Evolutionary conservation across 495 filamentous ascomycete genomes (phyloP).

Genomic region (Barbatosphaeria neglecta): DNA sequence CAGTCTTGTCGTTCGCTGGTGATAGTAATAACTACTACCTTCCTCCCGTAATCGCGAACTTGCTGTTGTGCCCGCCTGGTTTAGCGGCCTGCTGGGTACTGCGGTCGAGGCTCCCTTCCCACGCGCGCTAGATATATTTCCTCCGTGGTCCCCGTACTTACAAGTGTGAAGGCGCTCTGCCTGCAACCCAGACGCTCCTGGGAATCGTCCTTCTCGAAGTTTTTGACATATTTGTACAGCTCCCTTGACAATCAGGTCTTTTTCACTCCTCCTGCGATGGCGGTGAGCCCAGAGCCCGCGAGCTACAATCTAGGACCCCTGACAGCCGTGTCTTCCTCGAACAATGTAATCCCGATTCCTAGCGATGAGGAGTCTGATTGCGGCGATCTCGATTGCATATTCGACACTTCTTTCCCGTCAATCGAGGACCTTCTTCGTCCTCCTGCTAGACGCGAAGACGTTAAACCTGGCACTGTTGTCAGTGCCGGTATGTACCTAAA

Average conservation of each 20-base stretch:
- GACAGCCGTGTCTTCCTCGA: background rate
- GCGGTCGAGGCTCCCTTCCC: no score
- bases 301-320: background rate
- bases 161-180: background rate
- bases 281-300: background rate
- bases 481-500: constrained; percentile 1
- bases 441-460: background rate
- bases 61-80: no score
- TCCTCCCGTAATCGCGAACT: no score
- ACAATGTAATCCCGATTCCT: background rate
- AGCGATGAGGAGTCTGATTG: background rate
- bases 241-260: background rate
- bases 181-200: background rate
- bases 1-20: no score
- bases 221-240: background rate
- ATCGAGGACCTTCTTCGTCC: background rate
- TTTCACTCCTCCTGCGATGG: background rate
- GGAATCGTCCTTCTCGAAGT: background rate
- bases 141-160: no score
- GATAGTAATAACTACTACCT: no score
- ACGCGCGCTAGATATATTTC: no score
- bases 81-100: no score
- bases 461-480: background rate
- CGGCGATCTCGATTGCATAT: background rate
- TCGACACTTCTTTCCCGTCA: background rate